Evolutionary conservation across 768 basidiomycete species (phyloP).

Genomic region (Hemileccinum impolitum): DNA sequence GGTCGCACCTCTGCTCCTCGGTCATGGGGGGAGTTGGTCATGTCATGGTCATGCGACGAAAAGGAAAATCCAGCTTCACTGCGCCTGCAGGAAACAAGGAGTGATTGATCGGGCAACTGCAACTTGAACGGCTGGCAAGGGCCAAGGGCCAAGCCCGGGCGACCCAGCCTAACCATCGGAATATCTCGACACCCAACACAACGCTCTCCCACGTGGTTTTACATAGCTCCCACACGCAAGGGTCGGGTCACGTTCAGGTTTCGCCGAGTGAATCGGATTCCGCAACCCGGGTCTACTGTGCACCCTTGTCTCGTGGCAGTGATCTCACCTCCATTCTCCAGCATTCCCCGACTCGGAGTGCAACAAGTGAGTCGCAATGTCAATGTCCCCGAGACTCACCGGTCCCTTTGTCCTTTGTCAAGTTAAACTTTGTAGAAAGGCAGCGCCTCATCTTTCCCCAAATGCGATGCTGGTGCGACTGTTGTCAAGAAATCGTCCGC

Average conservation of each 20-base stretch:
- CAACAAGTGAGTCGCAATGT: no score
- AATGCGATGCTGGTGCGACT: constrained; percentile 2
- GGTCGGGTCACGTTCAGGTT: constrained; percentile 16
- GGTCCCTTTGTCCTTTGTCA: constrained; percentile 7
- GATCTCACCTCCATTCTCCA: neutral
- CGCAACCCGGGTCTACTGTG: constrained; percentile 11
- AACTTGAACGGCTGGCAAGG: constrained; percentile 3
- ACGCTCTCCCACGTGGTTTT: constrained; percentile 25
- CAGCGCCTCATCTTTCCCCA: neutral
- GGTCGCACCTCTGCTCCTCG: neutral
- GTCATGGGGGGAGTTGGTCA: neutral
- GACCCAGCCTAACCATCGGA: constrained; percentile 10
- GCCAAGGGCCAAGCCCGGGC: constrained; percentile 15
- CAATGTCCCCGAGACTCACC: constrained; percentile 10
- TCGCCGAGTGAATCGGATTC: constrained; percentile 8
- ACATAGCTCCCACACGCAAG: constrained; percentile 21
- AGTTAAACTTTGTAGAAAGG: neutral
- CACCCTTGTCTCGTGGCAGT: constrained; percentile 10
- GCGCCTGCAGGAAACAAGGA: constrained; percentile 8
- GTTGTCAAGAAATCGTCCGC: constrained; percentile 1
- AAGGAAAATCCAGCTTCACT: constrained; percentile 14
- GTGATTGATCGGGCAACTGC: constrained; percentile 16
- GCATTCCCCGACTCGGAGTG: no score
- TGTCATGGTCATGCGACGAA: neutral
- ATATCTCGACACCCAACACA: constrained; percentile 17